phyloP scores from a whole-genome alignment of 768 basidiomycete genomes.

The Mycena latifolia region DNA sequence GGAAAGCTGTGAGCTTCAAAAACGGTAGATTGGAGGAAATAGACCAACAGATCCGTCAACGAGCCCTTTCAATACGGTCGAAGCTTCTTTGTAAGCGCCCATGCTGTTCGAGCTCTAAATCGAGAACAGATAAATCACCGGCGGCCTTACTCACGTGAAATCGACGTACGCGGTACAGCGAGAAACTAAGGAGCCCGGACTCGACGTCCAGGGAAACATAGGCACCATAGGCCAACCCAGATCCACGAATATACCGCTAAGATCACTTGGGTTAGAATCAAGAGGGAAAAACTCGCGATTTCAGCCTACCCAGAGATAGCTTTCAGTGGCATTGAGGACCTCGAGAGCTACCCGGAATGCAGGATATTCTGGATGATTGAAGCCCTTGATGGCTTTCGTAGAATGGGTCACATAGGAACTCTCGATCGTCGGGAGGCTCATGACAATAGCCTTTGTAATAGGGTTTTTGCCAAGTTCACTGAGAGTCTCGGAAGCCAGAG shows the following conservation, averaged over 20 bases:
- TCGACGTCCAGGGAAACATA: conserved; percentile 81
- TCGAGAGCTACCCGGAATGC: conserved; percentile 88
- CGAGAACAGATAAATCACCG: conserved; percentile 13
- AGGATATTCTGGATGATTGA: conserved; percentile 85
- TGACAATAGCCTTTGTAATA: conserved; percentile 80
- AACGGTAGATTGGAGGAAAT: conserved; percentile 21
- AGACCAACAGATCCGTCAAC: conserved; percentile 81
- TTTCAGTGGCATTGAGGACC: conserved; percentile 93
- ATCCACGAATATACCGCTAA: conserved; percentile 92
- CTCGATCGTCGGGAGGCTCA: conserved; percentile 94
- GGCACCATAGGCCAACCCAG: conserved; percentile 96
- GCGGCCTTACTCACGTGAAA: neutral
- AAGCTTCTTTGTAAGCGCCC: conserved; percentile 85
- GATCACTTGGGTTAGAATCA: conserved; percentile 6
- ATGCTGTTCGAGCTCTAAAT: conserved; percentile 82
- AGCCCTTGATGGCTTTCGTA: conserved; percentile 84
- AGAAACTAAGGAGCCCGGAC: conserved; percentile 80
- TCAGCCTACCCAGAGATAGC: conserved; percentile 86
- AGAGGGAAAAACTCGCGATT: neutral
- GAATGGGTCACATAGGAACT: conserved; percentile 88
- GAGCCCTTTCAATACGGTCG: conserved; percentile 81
- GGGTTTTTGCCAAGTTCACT: conserved; percentile 83
- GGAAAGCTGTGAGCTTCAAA: conserved; percentile 10
- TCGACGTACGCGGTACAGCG: conserved; percentile 78
- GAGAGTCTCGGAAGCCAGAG: conserved; percentile 74